These are phyloP conservation scores for Protomyces lactucae-debilis DNA, from an alignment of 1,139 yeast genomes.

Conservation along the genomic window DNA sequence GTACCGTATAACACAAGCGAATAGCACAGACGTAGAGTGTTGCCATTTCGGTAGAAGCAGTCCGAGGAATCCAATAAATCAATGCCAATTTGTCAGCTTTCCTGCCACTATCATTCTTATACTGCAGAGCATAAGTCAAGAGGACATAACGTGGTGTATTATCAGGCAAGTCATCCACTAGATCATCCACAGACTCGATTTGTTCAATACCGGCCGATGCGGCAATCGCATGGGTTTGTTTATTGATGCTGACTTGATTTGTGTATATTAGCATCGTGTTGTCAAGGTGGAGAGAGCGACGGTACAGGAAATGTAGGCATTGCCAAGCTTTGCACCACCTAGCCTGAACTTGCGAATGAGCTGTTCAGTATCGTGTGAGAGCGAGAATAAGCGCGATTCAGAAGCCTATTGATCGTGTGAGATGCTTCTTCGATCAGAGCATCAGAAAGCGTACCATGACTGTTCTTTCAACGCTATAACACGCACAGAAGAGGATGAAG, in stretches of 20 bases:
- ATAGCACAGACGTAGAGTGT: constrained; percentile 48
- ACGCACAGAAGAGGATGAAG: too few species aligned
- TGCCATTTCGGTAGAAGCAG: constrained; percentile 68
- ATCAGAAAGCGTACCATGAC: too few species aligned
- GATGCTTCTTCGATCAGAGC: too few species aligned
- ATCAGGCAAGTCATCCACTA: constrained; percentile 75
- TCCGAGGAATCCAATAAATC: constrained; percentile 79
- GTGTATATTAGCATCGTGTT: neutral
- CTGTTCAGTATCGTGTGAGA: neutral
- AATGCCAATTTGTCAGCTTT: constrained; percentile 68
- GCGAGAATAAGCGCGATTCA: constrained; percentile 17
- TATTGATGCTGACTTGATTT: constrained; percentile 19
- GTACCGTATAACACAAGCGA: neutral
- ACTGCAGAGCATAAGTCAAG: constrained; percentile 64
- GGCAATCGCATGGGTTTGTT: constrained; percentile 16
- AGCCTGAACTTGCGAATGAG: constrained; percentile 16
- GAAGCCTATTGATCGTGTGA: constrained; percentile 1
- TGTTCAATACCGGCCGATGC: neutral
- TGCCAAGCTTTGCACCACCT: neutral
- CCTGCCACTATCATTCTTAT: constrained; percentile 54
- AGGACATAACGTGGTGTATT: constrained; percentile 71
- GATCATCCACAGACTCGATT: constrained; percentile 52
- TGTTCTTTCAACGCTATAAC: too few species aligned
- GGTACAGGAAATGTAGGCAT: constrained; percentile 9
- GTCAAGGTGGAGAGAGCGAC: neutral